Evolutionary conservation across 2,329 filamentous ascomycete species (phyloP), one percentile per base, ranked within the genome.

Genomic region (Penicillium sp.): DNA sequence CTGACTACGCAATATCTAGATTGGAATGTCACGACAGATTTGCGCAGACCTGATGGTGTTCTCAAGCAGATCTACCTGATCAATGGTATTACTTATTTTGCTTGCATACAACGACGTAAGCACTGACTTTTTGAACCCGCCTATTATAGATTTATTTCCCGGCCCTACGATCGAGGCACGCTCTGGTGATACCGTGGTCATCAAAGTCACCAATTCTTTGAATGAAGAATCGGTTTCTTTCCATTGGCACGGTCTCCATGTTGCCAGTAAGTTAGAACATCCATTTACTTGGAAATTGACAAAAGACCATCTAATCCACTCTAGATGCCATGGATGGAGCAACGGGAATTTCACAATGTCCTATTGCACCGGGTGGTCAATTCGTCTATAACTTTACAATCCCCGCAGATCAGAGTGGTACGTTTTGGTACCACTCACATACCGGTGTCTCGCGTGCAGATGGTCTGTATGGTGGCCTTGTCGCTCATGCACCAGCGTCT

Each of bases 251-350:
- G 79, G 79, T 6, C 65, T 79, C 1, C 69, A 77, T 58, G 73
- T 78, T 62, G 54, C 65, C 55, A 73, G 74, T 75, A 62, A 42
- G 25, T 33, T n/a, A 1, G 18, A n/a, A 4, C 20, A 20, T 25
- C 22, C 9, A 2, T 26, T 27, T 20, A 26, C 8, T 12, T 23
- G 29, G 22, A 20, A 29, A 51, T n/a, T 35, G 22, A 25, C 8
- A 18, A 23, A 46, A 9, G 1, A 15, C 29, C 3, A 14, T 27
- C 55, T 62, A 44, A 18, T 1, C 12, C 8, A 8, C 12, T 50
- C 1, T 54, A 68, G 67, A 69, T 57, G 53, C 58, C 26, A 90
- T 91, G 85, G 89, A 93, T 70, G 89, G 89, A 0, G 84, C 87
- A 0, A 73, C 76, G 1, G 80, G 81, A 45, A 83, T 89, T 25